phyloP scores from a whole-genome alignment of 2,329 filamentous ascomycete species.

The Talaromyces sp. region DNA sequence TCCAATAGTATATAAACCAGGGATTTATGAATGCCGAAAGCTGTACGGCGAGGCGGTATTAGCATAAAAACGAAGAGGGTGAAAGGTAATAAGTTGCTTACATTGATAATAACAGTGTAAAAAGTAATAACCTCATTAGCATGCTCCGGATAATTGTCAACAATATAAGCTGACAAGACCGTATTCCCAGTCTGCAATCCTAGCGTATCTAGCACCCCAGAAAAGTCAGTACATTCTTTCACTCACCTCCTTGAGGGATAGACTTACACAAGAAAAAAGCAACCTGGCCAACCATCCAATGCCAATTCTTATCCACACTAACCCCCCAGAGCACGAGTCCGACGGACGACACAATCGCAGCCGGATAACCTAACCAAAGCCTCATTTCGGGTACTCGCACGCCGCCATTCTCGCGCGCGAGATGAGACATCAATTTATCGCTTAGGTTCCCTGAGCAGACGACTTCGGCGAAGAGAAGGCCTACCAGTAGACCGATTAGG shows the following conservation, averaged over 20 bases:
- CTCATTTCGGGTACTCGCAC: slow-evolving; percentile 53
- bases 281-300: slow-evolving; percentile 57
- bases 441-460: slow-evolving; percentile 53
- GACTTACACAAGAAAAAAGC: slow-evolving; percentile 53
- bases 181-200: slow-evolving; percentile 59
- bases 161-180: slow-evolving; percentile 50
- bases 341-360: slow-evolving; percentile 41
- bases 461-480: slow-evolving; percentile 51
- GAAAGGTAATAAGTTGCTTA: slow-evolving; percentile 27
- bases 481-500: slow-evolving; percentile 53
- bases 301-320: slow-evolving; percentile 51
- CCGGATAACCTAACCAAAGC: slow-evolving; percentile 56
- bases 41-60: neutral
- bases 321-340: slow-evolving; percentile 56
- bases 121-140: slow-evolving; percentile 55
- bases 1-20: slow-evolving; percentile 10
- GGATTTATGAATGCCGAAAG: slow-evolving; percentile 11
- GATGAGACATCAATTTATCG: slow-evolving; percentile 48
- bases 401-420: slow-evolving; percentile 45
- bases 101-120: slow-evolving; percentile 53
- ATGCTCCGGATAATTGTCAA: slow-evolving; percentile 56
- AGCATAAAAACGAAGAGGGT: neutral
- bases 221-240: neutral
- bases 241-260: neutral
- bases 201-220: slow-evolving; percentile 43